phyloP scores from a whole-genome alignment of 495 filamentous ascomycete species.

The Talaromyces liani region DNA sequence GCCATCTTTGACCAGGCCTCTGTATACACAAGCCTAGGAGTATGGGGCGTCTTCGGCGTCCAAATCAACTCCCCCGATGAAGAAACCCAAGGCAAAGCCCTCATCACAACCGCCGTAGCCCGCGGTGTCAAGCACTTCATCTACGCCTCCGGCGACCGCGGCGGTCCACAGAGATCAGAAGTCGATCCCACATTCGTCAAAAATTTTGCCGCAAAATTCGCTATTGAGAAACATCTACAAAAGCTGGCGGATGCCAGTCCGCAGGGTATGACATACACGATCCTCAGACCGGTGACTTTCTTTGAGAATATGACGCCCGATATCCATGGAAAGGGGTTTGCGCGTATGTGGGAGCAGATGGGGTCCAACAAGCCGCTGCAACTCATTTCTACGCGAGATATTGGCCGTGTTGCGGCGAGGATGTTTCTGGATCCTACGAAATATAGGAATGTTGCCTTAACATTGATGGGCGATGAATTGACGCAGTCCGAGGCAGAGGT shows the following conservation, averaged over 20 bases:
- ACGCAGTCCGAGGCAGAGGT: slow-evolving; percentile 40
- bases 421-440: slow-evolving; percentile 44
- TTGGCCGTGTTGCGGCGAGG: slow-evolving; percentile 56
- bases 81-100: slow-evolving; percentile 50
- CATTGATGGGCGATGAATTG: slow-evolving; percentile 54
- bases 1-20: slow-evolving; percentile 44
- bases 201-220: slow-evolving; percentile 58
- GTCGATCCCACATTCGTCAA: slow-evolving; percentile 50
- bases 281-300: slow-evolving; percentile 57
- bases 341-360: slow-evolving; percentile 40
- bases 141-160: slow-evolving; percentile 61
- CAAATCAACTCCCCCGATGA: slow-evolving; percentile 38
- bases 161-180: slow-evolving; percentile 46
- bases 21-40: slow-evolving; percentile 18
- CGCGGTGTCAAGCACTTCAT: slow-evolving; percentile 55
- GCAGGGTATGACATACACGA: slow-evolving; percentile 48
- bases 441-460: slow-evolving; percentile 39
- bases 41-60: slow-evolving; percentile 48
- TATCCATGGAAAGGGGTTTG: slow-evolving; percentile 53
- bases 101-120: slow-evolving; percentile 52
- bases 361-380: slow-evolving; percentile 47
- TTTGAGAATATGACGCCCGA: slow-evolving; percentile 57
- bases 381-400: slow-evolving; percentile 50
- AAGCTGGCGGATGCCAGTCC: slow-evolving; percentile 20
- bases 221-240: slow-evolving; percentile 55